Base-by-base conservation (phyloP, 1,284 basidiomycete genomes). In the Apiotrichum veenhuisii region DNA sequence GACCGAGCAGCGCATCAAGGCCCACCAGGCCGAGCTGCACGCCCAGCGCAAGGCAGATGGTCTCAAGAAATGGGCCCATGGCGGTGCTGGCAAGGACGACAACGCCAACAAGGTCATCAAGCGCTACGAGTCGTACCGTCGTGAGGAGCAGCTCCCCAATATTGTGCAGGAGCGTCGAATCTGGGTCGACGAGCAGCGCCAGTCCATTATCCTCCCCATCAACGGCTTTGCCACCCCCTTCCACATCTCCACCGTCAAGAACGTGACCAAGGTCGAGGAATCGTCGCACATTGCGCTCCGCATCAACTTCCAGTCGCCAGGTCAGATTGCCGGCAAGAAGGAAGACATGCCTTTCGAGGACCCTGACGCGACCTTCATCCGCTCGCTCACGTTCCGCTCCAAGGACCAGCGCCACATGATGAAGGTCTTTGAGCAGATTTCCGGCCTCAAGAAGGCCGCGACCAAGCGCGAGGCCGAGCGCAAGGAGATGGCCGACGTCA, bases 261-360 rank as follows among this genome's bases (percentile, higher is more conserved):
- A 97, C 71, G 89, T 89, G 36, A 93, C 89, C 81, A 98, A 98
- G 80, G 95, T 86, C 64, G 95, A 98, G 64, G 96, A 98, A 74
- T 91, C 91, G 10, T 92, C 98, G 53, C 91, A 87, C 73, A 95
- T 94, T 0, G 91, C 91, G 63, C 82, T 99, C 56, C 87, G 96
- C 5, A 93, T 99, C 78, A 98, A 98, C 79, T 97, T 98, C 80
- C 93, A 98, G 74, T 96, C 94, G 0, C 96, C 96, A 1, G 96
- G 96, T 48, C 94, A 98, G 73, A 86, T 98, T 47, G 89, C 92
- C 0, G 96, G 96, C 40, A 97, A 96, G 81, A 98, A 99, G 79
- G 96, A 99, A 72, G 96, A 99, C 66, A 97, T 93, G 61, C 96
- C 96, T 0, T 98, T 98, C 68, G 95, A 98, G 76, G 91, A 98